These are phyloP conservation scores for Microbotryomycetes sp. DNA, from an alignment of 1,284 basidiomycete species.

Conservation along the genomic window DNA sequence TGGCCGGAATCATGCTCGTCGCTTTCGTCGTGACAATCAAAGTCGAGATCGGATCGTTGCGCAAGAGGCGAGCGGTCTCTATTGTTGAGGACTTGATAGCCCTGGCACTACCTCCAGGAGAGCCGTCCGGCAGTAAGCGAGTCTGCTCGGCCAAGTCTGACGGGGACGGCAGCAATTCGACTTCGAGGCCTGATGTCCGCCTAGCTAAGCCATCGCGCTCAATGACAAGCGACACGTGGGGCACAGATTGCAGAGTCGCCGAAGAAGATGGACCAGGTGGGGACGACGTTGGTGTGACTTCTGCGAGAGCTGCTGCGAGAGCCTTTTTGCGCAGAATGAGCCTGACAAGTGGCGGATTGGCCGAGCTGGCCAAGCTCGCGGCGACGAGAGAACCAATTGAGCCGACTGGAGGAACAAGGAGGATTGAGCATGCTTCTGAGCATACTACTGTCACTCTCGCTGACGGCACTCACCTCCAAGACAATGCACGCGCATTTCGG, in stretches of 20 bases:
- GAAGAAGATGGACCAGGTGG: not conserved
- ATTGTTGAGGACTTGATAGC: slow-evolving; percentile 13
- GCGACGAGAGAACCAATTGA: slow-evolving; percentile 73
- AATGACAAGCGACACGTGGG: slow-evolving; percentile 30
- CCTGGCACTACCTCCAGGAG: slow-evolving; percentile 21
- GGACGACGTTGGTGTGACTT: slow-evolving; percentile 1
- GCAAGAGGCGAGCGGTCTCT: slow-evolving; percentile 8
- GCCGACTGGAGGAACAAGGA: slow-evolving; percentile 68
- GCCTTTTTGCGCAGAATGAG: slow-evolving; percentile 63
- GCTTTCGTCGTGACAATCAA: slow-evolving; percentile 81
- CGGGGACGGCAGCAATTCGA: slow-evolving; percentile 21
- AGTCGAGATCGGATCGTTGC: slow-evolving; percentile 51
- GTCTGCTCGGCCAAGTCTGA: slow-evolving; percentile 41
- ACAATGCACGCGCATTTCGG: slow-evolving; percentile 25
- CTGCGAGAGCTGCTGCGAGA: slow-evolving; percentile 46
- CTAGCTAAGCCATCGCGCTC: slow-evolving; percentile 41
- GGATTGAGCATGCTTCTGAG: not conserved
- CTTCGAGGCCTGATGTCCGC: slow-evolving; percentile 13
- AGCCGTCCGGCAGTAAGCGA: not conserved
- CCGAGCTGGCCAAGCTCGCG: slow-evolving; percentile 57
- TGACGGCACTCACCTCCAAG: slow-evolving; percentile 16
- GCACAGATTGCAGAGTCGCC: not conserved
- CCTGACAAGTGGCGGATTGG: slow-evolving; percentile 46
- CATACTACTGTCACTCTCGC: not conserved
- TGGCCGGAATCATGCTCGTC: slow-evolving; percentile 53